Evolutionary conservation across 176 grass and related monocot genomes (phyloP).

Genomic region (Zoysia japonica): DNA sequence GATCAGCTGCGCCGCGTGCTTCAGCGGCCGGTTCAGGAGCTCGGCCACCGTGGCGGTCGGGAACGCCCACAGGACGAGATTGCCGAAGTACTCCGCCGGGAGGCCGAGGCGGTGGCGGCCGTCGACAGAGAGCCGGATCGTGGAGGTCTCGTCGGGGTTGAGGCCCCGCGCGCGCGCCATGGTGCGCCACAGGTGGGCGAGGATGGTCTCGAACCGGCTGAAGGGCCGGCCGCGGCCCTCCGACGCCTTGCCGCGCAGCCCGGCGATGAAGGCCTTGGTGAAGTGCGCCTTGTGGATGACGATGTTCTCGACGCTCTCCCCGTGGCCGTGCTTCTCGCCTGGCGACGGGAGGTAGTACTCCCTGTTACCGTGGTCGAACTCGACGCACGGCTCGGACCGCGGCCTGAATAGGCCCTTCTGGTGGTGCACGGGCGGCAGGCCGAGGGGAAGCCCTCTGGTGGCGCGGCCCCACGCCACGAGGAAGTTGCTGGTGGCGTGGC

Average conservation of each 20-base stretch:
- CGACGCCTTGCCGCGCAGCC: constrained; percentile 43
- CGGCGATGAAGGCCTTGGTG: constrained; percentile 50
- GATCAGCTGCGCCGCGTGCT: constrained; percentile 58
- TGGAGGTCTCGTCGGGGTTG: constrained; percentile 6
- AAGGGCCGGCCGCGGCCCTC: constrained; percentile 24
- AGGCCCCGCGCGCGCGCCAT: constrained; percentile 50
- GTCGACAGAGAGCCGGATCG: constrained; percentile 60
- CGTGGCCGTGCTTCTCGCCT: neutral
- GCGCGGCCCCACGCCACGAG: constrained; percentile 67
- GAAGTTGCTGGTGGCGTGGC: constrained; percentile 61
- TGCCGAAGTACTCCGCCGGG: constrained; percentile 56
- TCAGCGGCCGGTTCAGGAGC: constrained; percentile 40
- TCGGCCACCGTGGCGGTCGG: constrained; percentile 39
- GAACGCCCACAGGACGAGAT: constrained; percentile 78
- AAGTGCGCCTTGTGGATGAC: constrained; percentile 61
- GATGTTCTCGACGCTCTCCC: constrained; percentile 20
- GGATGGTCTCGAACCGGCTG: constrained; percentile 62
- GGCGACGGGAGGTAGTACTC: constrained; percentile 38
- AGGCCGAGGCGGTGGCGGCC: constrained; percentile 52
- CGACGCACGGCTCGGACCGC: constrained; percentile 21
- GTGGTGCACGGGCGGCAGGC: constrained; percentile 27
- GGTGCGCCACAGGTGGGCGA: constrained; percentile 70
- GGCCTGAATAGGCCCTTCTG: constrained; percentile 36
- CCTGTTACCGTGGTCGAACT: constrained; percentile 43
- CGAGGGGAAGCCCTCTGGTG: constrained; percentile 40